Conservation (phyloP, 208 protist species). For the Acanthamoeba castellanii region DNA sequence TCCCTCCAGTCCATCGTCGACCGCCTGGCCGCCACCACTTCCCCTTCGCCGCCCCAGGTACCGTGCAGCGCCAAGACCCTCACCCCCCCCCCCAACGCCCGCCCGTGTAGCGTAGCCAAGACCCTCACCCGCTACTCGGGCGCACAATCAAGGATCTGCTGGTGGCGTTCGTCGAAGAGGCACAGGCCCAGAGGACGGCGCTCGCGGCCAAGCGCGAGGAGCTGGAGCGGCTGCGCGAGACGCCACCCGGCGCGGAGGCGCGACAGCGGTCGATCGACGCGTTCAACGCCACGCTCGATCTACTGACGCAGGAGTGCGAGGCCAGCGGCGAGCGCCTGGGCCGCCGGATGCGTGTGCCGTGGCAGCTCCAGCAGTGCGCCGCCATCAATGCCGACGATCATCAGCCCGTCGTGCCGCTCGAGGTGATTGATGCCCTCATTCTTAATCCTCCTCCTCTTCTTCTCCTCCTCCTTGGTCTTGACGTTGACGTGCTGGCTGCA, state of each 20-base stretch:
- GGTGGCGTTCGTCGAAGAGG: neutral
- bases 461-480: neutral
- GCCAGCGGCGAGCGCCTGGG: neutral
- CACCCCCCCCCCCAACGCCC: too few relatives aligned
- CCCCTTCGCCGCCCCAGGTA: too few relatives aligned
- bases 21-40: neutral
- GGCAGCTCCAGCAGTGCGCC: constrained; percentile 29
- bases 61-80: too few relatives aligned
- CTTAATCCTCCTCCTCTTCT: neutral
- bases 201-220: neutral
- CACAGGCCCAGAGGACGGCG: neutral
- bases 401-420: neutral
- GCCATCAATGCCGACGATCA: neutral
- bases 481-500: neutral
- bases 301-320: neutral
- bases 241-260: neutral
- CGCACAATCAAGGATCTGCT: neutral
- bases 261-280: neutral
- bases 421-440: neutral
- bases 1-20: neutral
- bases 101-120: neutral
- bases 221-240: neutral
- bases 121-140: neutral
- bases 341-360: neutral
- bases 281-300: constrained; percentile 27